A percentile compares a stretch with the other conserved stretches of the same genome.
phyloP scores from a whole-genome alignment of 176 grass and related monocot genomes.

The Elymus sibiricus region DNA sequence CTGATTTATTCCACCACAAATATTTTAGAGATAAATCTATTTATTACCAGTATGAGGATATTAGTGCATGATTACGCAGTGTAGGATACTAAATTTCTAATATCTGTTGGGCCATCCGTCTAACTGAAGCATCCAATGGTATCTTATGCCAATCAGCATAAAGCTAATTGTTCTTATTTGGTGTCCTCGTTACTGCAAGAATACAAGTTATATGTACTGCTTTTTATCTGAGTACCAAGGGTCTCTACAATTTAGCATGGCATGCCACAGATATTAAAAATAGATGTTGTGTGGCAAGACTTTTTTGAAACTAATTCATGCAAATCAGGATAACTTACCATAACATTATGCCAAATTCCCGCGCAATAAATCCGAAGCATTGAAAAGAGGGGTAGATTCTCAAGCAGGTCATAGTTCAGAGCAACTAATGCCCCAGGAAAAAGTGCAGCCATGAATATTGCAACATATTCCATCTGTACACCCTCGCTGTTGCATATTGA shows the following conservation, averaged over 20 bases:
- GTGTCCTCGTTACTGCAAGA: not conserved
- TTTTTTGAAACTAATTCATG: conserved; percentile 14
- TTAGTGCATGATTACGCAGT: not conserved
- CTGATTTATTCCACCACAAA: not conserved
- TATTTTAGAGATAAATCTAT: not conserved
- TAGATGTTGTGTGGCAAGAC: not conserved
- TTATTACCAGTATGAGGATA: not conserved
- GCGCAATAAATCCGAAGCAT: conserved; percentile 87
- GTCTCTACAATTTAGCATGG: conserved; percentile 9
- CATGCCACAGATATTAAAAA: not conserved
- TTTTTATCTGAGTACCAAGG: not conserved
- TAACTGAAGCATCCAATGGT: not conserved
- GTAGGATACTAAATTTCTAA: not conserved
- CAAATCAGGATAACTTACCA: conserved; percentile 47
- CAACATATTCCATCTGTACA: conserved; percentile 81
- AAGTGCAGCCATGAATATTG: conserved; percentile 69
- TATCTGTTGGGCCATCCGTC: not conserved
- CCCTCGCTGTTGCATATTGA: conserved; percentile 66
- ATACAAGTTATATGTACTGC: not conserved
- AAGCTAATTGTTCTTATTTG: conserved; percentile 14
- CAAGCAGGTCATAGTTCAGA: conserved; percentile 66
- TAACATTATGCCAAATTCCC: conserved; percentile 91
- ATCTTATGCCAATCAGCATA: conserved; percentile 13
- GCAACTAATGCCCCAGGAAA: conserved; percentile 94
- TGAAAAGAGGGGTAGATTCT: conserved; percentile 53